Evolutionary conservation across 83 land plant species (phyloP).

Genomic region (Diphasiastrum complanatum): DNA sequence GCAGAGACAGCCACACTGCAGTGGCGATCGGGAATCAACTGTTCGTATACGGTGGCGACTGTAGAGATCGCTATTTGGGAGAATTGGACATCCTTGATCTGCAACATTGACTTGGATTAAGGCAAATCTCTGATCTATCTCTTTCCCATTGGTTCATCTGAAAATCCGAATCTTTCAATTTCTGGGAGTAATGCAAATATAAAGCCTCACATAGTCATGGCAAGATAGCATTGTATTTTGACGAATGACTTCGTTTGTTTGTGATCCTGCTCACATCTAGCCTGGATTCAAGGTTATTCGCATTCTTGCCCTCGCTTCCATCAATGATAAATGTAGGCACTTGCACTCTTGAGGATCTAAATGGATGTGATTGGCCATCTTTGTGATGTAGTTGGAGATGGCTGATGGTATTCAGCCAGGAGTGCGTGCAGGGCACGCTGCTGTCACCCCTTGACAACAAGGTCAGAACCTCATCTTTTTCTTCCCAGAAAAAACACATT

Average conservation of each 20-base stretch:
- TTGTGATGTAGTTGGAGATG: conserved; percentile 27
- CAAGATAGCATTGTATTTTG: too few relatives aligned
- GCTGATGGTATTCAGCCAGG: conserved; percentile 48
- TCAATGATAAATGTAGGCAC: too few relatives aligned
- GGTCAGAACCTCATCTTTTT: conserved; percentile 21
- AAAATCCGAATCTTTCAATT: not conserved
- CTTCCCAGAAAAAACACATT: not conserved
- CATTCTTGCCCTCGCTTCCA: too few relatives aligned
- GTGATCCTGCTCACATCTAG: too few relatives aligned
- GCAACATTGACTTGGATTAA: conserved; percentile 53
- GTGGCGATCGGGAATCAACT: conserved; percentile 43
- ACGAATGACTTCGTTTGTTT: too few relatives aligned
- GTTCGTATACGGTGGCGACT: conserved; percentile 65
- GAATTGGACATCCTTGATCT: conserved; percentile 50
- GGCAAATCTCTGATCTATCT: conserved; percentile 30
- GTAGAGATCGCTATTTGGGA: conserved; percentile 63
- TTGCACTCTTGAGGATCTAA: too few relatives aligned
- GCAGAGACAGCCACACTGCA: conserved; percentile 66
- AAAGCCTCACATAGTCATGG: too few relatives aligned
- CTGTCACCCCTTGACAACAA: conserved; percentile 40
- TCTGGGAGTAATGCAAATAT: too few relatives aligned
- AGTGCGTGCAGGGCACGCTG: conserved; percentile 57
- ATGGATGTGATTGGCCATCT: not conserved
- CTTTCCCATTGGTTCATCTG: not conserved
- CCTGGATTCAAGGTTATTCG: too few relatives aligned